These are phyloP conservation scores for Phytophthora ohioensis DNA, from an alignment of 352 stramenopile genomes.

Conservation along the genomic window DNA sequence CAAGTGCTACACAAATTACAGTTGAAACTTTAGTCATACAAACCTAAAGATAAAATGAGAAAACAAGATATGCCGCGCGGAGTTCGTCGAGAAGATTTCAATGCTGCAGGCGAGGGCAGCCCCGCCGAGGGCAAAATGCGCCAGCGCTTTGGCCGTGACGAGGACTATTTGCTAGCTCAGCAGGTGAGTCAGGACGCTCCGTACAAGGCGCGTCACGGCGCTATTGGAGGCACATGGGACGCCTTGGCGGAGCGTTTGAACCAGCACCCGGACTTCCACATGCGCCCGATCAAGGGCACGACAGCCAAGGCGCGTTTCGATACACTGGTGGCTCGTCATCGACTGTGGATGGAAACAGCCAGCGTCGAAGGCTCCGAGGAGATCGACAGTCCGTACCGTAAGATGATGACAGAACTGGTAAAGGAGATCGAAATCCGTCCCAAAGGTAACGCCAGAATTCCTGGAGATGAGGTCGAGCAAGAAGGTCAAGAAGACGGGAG, in stretches of 20 bases:
- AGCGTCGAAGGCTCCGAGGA: conserved; percentile 2
- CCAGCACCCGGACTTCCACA: conserved; percentile 32
- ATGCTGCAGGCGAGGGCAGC: conserved; percentile 1
- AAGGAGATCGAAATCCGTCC: conserved; percentile 22
- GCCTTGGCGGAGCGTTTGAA: conserved; percentile 29
- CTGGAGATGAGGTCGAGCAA: conserved; percentile 1
- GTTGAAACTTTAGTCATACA: background rate
- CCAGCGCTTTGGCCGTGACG: conserved; percentile 28
- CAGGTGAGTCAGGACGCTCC: conserved; percentile 31
- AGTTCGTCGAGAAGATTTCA: conserved; percentile 18
- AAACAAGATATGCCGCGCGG: conserved; percentile 11
- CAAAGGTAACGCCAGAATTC: conserved; percentile 9
- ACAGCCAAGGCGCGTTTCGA: conserved; percentile 39
- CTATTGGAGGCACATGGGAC: conserved; percentile 32
- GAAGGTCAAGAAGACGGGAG: conserved; percentile 4
- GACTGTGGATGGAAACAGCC: conserved; percentile 21
- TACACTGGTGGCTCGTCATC: conserved; percentile 28
- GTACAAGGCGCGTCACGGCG: conserved; percentile 31
- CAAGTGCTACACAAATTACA: conserved; percentile 1
- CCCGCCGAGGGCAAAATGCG: conserved; percentile 16
- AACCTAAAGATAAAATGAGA: conserved; percentile 3
- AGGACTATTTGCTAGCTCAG: conserved; percentile 28
- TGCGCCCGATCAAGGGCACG: conserved; percentile 38
- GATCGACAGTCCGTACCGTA: conserved; percentile 10
- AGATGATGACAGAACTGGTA: conserved; percentile 30